phyloP scores from a whole-genome alignment of 2,329 filamentous ascomycete genomes.

The Penicillium sp. region DNA sequence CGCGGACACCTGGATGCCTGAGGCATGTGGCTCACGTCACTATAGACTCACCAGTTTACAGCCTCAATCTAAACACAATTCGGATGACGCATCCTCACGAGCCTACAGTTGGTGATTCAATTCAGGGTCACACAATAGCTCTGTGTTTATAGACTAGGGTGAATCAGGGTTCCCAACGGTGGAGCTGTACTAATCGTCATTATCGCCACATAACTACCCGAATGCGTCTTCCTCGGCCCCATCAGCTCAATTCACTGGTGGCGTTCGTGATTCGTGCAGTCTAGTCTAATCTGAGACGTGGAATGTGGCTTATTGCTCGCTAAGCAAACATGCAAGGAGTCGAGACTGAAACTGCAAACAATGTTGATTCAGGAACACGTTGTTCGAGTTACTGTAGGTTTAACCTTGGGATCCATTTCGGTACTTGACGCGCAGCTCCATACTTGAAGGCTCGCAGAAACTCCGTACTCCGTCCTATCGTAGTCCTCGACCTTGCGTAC shows the following conservation, averaged over 20 bases:
- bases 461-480: neutral
- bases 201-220: conserved; percentile 5
- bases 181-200: conserved; percentile 5
- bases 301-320: neutral
- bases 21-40: neutral
- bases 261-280: neutral
- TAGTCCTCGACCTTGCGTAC: too few species aligned
- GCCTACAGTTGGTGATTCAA: neutral
- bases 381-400: too few species aligned
- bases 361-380: neutral
- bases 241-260: neutral
- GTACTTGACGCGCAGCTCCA: neutral
- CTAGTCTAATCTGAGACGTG: neutral
- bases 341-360: neutral
- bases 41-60: neutral
- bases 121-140: neutral
- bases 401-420: neutral
- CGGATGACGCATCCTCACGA: neutral
- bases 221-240: neutral
- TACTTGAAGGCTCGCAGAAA: neutral
- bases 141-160: neutral
- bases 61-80: neutral
- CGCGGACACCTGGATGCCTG: neutral
- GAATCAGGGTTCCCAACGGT: conserved; percentile 1
- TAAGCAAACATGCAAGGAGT: neutral